These are phyloP conservation scores for Cystofilobasidium ferigula DNA, from an alignment of 768 basidiomycete species.

Conservation along the genomic window DNA sequence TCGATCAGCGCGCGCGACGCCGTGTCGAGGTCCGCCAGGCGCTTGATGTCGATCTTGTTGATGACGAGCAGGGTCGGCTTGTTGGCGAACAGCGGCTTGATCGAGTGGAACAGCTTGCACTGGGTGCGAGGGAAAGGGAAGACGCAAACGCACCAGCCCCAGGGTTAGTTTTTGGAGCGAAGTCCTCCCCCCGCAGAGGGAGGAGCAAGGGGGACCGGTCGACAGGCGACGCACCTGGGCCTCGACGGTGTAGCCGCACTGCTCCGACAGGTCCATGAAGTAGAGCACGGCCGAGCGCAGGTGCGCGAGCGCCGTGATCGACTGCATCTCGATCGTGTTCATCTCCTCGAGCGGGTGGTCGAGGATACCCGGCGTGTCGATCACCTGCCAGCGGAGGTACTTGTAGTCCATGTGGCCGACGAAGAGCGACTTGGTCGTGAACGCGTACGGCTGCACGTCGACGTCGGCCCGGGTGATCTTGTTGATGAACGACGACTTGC, in stretches of 20 bases:
- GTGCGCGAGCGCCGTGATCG: conserved; percentile 94
- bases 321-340: conserved; percentile 99
- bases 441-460: conserved; percentile 98
- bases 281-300: conserved; percentile 87
- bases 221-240: conserved; percentile 57
- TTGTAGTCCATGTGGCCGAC: conserved; percentile 98
- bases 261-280: conserved; percentile 98
- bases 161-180: too few relatives aligned
- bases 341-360: conserved; percentile 98
- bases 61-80: conserved; percentile 91
- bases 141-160: conserved; percentile 1
- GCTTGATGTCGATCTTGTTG: conserved; percentile 93
- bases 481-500: conserved; percentile 99
- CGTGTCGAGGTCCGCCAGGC: conserved; percentile 68
- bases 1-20: conserved; percentile 71
- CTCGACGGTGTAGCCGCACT: conserved; percentile 94
- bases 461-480: conserved; percentile 98
- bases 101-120: conserved; percentile 98
- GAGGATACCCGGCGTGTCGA: conserved; percentile 95
- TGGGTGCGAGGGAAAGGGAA: conserved; percentile 36
- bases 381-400: conserved; percentile 98
- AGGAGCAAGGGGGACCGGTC: too few relatives aligned
- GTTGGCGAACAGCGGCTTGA: conserved; percentile 88
- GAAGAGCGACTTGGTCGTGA: conserved; percentile 97
- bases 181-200: background rate